Conservation (phyloP, 2,329 filamentous ascomycete genomes). For the Septoria petroselini region DNA sequence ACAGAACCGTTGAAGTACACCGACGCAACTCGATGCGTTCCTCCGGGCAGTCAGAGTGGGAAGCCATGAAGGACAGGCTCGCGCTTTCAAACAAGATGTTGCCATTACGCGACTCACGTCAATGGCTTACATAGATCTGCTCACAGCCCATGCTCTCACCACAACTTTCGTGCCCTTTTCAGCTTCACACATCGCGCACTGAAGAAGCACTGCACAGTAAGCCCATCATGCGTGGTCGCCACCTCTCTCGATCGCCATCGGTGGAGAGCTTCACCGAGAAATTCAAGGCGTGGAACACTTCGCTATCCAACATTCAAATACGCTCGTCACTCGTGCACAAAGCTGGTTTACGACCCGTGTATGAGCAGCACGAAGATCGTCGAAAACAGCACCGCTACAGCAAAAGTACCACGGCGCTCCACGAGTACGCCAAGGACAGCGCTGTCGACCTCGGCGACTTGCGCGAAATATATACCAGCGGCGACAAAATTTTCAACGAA, state of each 20-base stretch:
- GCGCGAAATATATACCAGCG: constrained; percentile 1
- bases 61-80: background rate
- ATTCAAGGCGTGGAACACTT: constrained; percentile 11
- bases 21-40: background rate
- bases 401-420: constrained; percentile 1
- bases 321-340: constrained; percentile 8
- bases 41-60: background rate
- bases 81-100: background rate
- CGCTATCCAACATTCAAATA: constrained; percentile 5
- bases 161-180: background rate
- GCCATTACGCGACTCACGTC: background rate
- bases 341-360: background rate
- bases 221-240: constrained; percentile 5
- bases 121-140: background rate
- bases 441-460: constrained; percentile 7
- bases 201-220: background rate
- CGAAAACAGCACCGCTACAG: background rate
- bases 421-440: constrained; percentile 8
- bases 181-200: background rate
- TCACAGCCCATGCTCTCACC: background rate
- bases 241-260: background rate
- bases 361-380: background rate
- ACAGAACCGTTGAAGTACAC: background rate
- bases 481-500: background rate
- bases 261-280: constrained; percentile 14